Percentiles rank a stretch among this genome's conserved stretches.
Conservation (phyloP, 495 filamentous ascomycete genomes). For the Penicillium angulare region DNA sequence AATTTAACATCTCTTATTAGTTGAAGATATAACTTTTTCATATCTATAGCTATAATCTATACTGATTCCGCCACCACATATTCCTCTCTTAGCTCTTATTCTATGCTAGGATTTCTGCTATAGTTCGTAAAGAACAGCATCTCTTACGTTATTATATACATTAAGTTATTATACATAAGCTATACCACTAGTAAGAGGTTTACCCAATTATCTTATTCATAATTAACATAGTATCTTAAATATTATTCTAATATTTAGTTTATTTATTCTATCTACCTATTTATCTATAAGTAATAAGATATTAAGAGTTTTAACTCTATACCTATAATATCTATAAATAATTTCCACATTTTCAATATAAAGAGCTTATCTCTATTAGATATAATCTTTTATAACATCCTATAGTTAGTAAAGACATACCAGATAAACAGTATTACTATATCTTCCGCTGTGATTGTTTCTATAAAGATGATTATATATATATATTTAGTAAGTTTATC, state of each 20-base stretch:
- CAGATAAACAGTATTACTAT: not conserved
- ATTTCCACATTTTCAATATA: not conserved
- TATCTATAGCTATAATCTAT: not conserved
- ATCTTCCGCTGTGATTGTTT: not conserved
- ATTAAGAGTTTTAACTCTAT: not conserved
- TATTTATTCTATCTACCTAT: constrained; percentile 4
- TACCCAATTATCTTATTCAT: constrained; percentile 4
- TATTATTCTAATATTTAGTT: constrained; percentile 5
- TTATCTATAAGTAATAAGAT: not conserved
- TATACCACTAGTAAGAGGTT: constrained; percentile 1
- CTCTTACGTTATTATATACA: not conserved
- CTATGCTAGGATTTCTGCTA: too few relatives aligned
- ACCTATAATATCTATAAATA: not conserved
- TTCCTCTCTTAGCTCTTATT: too few relatives aligned
- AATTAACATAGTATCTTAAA: constrained; percentile 6
- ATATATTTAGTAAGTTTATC: not conserved
- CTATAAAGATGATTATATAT: not conserved
- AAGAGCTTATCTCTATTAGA: constrained; percentile 6
- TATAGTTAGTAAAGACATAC: not conserved
- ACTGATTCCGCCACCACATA: not conserved
- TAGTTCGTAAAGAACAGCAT: constrained; percentile 1
- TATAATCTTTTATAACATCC: not conserved
- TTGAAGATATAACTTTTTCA: constrained; percentile 14
- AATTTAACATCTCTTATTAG: constrained; percentile 17
- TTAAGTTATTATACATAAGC: constrained; percentile 10